A percentile compares a stretch with the other conserved stretches of the same genome.
These are phyloP conservation scores for Chlorella sp. DNA, from an alignment of 139 green algal species.

Conservation along the genomic window DNA sequence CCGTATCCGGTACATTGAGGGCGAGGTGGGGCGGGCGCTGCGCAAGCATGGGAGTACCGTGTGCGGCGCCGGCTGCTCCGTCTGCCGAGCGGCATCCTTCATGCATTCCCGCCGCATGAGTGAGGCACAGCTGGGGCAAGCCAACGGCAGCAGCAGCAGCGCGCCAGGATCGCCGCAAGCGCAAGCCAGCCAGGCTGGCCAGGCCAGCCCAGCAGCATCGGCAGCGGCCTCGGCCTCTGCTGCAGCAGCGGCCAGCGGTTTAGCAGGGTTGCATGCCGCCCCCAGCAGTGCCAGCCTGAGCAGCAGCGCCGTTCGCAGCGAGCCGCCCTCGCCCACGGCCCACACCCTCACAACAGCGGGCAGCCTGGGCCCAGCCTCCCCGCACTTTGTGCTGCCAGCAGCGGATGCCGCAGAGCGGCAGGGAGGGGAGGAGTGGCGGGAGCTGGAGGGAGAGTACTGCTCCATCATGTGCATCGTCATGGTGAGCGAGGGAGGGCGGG, in stretches of 20 bases:
- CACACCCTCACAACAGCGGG: neutral
- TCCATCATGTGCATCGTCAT: constrained; percentile 78
- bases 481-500: neutral
- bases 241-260: neutral
- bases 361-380: neutral
- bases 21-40: neutral
- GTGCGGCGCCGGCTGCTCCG: constrained; percentile 4
- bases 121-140: neutral
- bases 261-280: neutral
- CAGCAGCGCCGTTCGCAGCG: neutral
- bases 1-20: neutral
- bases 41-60: neutral
- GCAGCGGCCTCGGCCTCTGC: neutral
- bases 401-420: constrained; percentile 16
- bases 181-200: too few relatives aligned
- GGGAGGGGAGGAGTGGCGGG: constrained; percentile 29
- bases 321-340: neutral
- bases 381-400: neutral
- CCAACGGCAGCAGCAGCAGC: neutral
- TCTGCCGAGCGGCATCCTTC: constrained; percentile 13
- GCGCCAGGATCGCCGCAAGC: too few relatives aligned
- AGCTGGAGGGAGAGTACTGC: constrained; percentile 66
- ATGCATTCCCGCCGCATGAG: neutral
- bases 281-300: neutral
- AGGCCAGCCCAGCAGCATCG: too few relatives aligned